Evolutionary conservation across 2,329 filamentous ascomycete species (phyloP), one percentile per base, ranked within the genome.

Genomic region (Aurifilum marmelostoma): DNA sequence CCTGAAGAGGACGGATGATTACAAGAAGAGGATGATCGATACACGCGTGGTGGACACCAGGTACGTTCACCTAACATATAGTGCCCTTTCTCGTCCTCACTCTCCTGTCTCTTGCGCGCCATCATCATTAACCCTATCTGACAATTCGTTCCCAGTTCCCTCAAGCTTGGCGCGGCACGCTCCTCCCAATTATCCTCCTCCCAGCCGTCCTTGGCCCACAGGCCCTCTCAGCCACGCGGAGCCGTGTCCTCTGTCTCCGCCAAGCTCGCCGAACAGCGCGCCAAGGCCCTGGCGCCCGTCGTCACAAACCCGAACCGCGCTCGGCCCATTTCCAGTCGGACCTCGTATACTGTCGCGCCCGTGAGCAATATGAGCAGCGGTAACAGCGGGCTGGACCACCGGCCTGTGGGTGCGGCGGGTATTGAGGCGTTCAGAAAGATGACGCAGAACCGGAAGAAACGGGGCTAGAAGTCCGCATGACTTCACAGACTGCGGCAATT

Each of bases 1-100:
- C 72, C 85, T 99, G 66, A 95, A 97, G 82, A 90, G 94, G 74
- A 97, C 92, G 71, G 94, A 97, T 75, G 94, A 97, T 79, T 97
- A 97, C 83, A 94, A 93, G 81, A 96, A 97, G 84, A 89, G 92
- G 29, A 86, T 87, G 71, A 82, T 91, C 56, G 84, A 89, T 75
- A 89, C 87, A 21, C 86, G 86, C 70, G 87, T 90, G 66, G 90
- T 87, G 72, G 88, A 91, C 76, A 85, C 88, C 74, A 81, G 85
- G 88, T 90, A 84, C 83, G 62, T 29, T n/a, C 16, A 9, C 24
- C 16, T 47, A 5, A 3, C 60, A 1, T 4, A 34, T 8, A 34
- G 34, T 8, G 8, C 54, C n/a, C 18, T 7, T 12, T 8, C 8
- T 11, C 43, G 6, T 47, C 21, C 18, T 16, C 21, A 18, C 6